Conservation (phyloP, 164 flowering plant genomes). For the Aristolochia fimbriata region DNA sequence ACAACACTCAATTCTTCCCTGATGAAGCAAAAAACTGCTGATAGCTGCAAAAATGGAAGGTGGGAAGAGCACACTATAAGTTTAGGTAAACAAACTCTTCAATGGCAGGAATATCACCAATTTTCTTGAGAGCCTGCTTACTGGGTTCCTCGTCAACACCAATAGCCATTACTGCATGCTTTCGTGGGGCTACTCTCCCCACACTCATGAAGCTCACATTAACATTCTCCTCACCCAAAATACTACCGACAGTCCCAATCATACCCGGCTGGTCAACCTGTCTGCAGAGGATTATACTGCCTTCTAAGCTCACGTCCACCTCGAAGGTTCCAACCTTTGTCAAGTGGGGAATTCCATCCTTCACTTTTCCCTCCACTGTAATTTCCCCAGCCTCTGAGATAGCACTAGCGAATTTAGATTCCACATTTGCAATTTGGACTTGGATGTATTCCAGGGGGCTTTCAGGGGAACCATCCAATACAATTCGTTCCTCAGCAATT, state of each 20-base stretch:
- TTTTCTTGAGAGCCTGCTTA: conserved; percentile 43
- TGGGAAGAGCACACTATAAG: conserved; percentile 20
- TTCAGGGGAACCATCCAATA: conserved; percentile 76
- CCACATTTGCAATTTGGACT: conserved; percentile 77
- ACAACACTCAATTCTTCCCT: neutral
- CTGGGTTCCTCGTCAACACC: conserved; percentile 76
- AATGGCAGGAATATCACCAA: conserved; percentile 65
- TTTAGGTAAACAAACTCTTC: conserved; percentile 81
- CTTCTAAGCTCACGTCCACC: conserved; percentile 85
- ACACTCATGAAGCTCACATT: conserved; percentile 87
- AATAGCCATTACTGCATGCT: conserved; percentile 82
- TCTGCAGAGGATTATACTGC: conserved; percentile 76
- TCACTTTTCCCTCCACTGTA: conserved; percentile 71
- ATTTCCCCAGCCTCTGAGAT: conserved; percentile 79
- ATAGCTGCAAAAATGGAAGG: conserved; percentile 14
- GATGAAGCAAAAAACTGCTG: neutral
- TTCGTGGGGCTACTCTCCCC: conserved; percentile 71
- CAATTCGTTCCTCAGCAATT: conserved; percentile 58
- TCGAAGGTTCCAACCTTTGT: conserved; percentile 85
- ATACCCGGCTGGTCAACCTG: conserved; percentile 94
- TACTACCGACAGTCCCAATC: conserved; percentile 74
- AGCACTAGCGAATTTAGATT: conserved; percentile 80
- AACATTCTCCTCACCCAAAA: conserved; percentile 66
- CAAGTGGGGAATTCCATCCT: conserved; percentile 75
- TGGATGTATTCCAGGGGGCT: conserved; percentile 67